These are phyloP conservation scores for Sodiomyces alkalinus DNA, from an alignment of 2,329 filamentous ascomycete species.

Conservation along the genomic window DNA sequence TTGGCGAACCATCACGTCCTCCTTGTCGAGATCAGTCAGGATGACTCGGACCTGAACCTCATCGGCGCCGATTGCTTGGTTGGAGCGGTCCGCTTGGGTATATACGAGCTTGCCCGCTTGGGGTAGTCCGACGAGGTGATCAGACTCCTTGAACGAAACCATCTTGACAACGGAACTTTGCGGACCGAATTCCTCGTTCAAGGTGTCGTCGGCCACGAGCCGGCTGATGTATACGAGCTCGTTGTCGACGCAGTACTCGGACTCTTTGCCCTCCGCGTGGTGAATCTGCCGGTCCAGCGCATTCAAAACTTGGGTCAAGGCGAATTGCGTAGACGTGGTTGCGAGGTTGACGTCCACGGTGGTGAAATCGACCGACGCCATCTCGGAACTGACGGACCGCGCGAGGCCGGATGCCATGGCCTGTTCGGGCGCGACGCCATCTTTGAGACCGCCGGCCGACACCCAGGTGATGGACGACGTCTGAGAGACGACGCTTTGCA, in stretches of 20 bases:
- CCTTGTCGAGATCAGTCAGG: slow-evolving; percentile 8
- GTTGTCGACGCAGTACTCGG: slow-evolving; percentile 9
- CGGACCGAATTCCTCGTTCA: no score
- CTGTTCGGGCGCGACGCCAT: slow-evolving; percentile 11
- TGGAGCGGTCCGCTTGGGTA: no score
- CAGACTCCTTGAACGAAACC: slow-evolving; percentile 6
- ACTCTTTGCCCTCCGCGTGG: slow-evolving; percentile 8
- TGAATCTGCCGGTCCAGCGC: slow-evolving; percentile 6
- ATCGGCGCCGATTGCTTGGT: no score
- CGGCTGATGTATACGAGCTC: slow-evolving; percentile 12
- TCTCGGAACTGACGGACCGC: slow-evolving; percentile 11
- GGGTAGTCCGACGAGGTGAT: slow-evolving; percentile 6
- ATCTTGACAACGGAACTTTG: slow-evolving; percentile 10
- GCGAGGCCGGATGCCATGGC: slow-evolving; percentile 13
- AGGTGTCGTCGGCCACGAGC: no score
- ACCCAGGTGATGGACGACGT: slow-evolving; percentile 15
- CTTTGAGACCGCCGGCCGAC: slow-evolving; percentile 10
- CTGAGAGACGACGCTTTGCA: slow-evolving; percentile 12
- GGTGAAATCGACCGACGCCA: slow-evolving; percentile 12
- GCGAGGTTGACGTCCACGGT: slow-evolving; percentile 11
- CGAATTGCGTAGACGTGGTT: slow-evolving; percentile 4
- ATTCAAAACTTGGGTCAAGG: slow-evolving; percentile 6
- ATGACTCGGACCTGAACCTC: slow-evolving; percentile 11
- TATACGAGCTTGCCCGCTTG: no score
- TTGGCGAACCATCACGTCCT: slow-evolving; percentile 9